A percentile compares a stretch with the other conserved stretches of the same genome.
Evolutionary conservation across 2,329 filamentous ascomycete genomes (phyloP).

Genomic region (Stagonosporopsis tanaceti): DNA sequence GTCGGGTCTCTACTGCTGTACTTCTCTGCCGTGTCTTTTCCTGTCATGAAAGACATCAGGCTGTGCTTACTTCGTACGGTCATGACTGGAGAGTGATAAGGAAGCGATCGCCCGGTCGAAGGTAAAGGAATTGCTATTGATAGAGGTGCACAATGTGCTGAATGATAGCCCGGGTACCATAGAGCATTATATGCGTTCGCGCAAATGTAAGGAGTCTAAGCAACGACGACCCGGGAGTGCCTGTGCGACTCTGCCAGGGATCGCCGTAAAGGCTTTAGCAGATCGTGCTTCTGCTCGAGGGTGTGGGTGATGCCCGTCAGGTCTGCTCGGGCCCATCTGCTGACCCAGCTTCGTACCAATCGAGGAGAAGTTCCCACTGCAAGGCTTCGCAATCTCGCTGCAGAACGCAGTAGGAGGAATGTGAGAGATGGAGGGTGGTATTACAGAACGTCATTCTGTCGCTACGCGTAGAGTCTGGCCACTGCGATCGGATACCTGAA

Average conservation of each 20-base stretch:
- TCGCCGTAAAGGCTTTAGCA: slow-evolving; percentile 15
- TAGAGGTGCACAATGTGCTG: neutral
- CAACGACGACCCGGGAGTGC: slow-evolving; percentile 4
- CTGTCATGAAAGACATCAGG: slow-evolving; percentile 20
- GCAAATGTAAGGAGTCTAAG: slow-evolving; percentile 16
- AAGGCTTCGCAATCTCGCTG: slow-evolving; percentile 18
- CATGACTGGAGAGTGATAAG: slow-evolving; percentile 4
- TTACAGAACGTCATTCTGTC: slow-evolving; percentile 16
- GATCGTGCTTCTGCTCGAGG: slow-evolving; percentile 14
- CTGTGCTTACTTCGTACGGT: slow-evolving; percentile 21
- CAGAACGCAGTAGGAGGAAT: slow-evolving; percentile 21
- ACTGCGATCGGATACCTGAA: slow-evolving; percentile 1
- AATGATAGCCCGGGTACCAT: slow-evolving; percentile 4
- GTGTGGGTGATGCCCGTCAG: slow-evolving; percentile 10
- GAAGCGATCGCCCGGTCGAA: neutral
- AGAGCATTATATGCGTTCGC: slow-evolving; percentile 16
- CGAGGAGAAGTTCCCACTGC: slow-evolving; percentile 2
- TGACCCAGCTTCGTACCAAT: slow-evolving; percentile 19
- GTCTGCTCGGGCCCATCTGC: slow-evolving; percentile 17
- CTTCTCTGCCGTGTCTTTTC: slow-evolving; percentile 12
- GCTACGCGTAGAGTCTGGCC: neutral
- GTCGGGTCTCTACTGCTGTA: slow-evolving; percentile 13
- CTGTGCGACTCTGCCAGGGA: slow-evolving; percentile 18
- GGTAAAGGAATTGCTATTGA: neutral
- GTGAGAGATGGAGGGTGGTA: slow-evolving; percentile 8